A percentile compares a stretch with the other conserved stretches of the same genome.
Evolutionary conservation across 768 basidiomycete genomes (phyloP).

Genomic region (Lentinula sp.): DNA sequence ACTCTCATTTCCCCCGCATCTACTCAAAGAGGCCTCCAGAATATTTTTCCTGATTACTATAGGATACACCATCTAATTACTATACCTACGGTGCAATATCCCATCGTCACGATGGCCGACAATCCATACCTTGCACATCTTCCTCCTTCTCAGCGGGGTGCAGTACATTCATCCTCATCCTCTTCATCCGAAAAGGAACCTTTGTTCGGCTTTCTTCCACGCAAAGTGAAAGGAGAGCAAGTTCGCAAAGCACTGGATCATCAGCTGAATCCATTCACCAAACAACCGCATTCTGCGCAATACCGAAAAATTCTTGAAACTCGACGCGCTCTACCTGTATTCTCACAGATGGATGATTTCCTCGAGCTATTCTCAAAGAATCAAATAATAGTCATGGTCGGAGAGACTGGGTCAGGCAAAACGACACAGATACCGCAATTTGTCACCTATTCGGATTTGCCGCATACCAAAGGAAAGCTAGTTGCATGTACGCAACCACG

Average conservation of each 20-base stretch:
- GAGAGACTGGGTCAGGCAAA: slow-evolving; percentile 62
- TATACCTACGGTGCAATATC: neutral
- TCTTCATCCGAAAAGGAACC: slow-evolving; percentile 40
- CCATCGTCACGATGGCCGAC: neutral
- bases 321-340: slow-evolving; percentile 89
- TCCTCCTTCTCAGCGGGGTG: slow-evolving; percentile 13
- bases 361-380: slow-evolving; percentile 66
- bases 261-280: slow-evolving; percentile 86
- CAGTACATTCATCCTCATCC: slow-evolving; percentile 3
- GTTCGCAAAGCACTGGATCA: slow-evolving; percentile 68
- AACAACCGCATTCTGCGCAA: slow-evolving; percentile 62
- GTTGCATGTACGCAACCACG: slow-evolving; percentile 97
- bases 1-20: too few species aligned
- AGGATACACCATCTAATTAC: neutral
- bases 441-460: slow-evolving; percentile 88
- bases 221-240: slow-evolving; percentile 60
- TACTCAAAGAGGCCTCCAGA: too few species aligned
- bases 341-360: slow-evolving; percentile 89
- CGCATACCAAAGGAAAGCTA: slow-evolving; percentile 83
- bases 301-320: slow-evolving; percentile 84
- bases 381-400: slow-evolving; percentile 87
- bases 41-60: too few species aligned
- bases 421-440: slow-evolving; percentile 77
- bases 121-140: slow-evolving; percentile 37
- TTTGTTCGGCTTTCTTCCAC: slow-evolving; percentile 66